Conservation (phyloP, 1,284 basidiomycete genomes). For the Ceratobasidium papillatum region DNA sequence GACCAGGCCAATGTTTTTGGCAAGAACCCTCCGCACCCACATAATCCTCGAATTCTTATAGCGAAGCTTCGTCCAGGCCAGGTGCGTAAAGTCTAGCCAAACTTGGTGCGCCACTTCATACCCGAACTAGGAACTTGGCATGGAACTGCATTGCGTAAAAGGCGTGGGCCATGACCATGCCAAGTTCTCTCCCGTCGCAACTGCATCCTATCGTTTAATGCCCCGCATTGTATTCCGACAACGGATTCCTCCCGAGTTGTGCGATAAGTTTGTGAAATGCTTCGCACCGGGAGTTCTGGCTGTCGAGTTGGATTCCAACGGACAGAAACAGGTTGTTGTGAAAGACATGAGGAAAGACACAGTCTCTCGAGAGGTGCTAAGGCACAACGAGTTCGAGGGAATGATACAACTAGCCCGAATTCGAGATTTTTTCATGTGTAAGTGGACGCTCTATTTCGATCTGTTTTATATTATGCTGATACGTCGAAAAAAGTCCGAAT, state of each 20-base stretch:
- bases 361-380: constrained; percentile 91
- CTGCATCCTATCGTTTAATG: constrained; percentile 92
- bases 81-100: constrained; percentile 46
- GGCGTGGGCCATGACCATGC: constrained; percentile 97
- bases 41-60: constrained; percentile 87
- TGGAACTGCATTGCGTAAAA: constrained; percentile 94
- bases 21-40: constrained; percentile 67
- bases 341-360: constrained; percentile 79
- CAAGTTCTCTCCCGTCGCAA: constrained; percentile 97
- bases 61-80: constrained; percentile 92
- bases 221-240: constrained; percentile 85
- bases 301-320: constrained; percentile 63
- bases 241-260: constrained; percentile 67
- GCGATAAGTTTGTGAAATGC: constrained; percentile 83
- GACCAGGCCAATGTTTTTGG: constrained; percentile 68
- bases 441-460: constrained; percentile 48
- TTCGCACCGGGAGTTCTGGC: constrained; percentile 92
- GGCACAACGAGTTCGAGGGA: constrained; percentile 91
- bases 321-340: constrained; percentile 70
- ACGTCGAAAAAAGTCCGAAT: constrained; percentile 70
- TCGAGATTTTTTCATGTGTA: constrained; percentile 94
- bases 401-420: constrained; percentile 86
- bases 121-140: constrained; percentile 68
- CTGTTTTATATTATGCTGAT: constrained; percentile 33
- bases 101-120: neutral